These are phyloP conservation scores for Alnus glutinosa DNA, from an alignment of 306 rosid species.

Conservation along the genomic window DNA sequence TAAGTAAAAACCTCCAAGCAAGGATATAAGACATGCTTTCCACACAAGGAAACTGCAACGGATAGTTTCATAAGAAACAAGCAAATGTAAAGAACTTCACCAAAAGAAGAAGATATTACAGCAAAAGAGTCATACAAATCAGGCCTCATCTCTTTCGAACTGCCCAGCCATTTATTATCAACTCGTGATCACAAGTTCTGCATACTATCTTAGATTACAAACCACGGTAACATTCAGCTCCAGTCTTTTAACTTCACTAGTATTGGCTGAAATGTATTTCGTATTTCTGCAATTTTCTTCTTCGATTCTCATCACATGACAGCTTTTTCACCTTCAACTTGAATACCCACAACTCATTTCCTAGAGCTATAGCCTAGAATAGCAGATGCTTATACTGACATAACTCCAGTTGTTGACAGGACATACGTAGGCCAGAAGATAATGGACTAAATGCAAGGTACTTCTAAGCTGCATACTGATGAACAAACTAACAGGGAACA, in stretches of 20 bases:
- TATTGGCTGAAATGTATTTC: neutral
- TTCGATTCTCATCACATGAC: neutral
- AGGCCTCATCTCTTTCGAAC: neutral
- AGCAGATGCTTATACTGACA: neutral
- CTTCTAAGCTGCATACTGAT: no score
- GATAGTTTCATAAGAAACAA: neutral
- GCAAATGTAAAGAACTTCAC: neutral
- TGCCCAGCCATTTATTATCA: neutral
- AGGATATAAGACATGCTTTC: neutral
- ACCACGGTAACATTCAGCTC: neutral
- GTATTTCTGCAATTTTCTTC: conserved; percentile 4
- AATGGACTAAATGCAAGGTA: no score
- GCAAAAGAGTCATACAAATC: neutral
- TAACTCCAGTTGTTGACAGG: neutral
- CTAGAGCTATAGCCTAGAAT: neutral
- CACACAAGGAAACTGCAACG: neutral
- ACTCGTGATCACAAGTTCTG: neutral
- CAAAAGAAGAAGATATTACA: neutral
- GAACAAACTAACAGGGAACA: no score
- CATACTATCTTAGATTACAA: neutral
- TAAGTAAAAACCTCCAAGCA: neutral
- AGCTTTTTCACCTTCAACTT: conserved; percentile 7
- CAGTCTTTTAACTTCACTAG: conserved; percentile 4
- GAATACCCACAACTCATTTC: conserved; percentile 2
- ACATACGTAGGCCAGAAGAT: neutral